Evolutionary conservation across 495 filamentous ascomycete genomes (phyloP).

Genomic region (Cladorrhinum samala): DNA sequence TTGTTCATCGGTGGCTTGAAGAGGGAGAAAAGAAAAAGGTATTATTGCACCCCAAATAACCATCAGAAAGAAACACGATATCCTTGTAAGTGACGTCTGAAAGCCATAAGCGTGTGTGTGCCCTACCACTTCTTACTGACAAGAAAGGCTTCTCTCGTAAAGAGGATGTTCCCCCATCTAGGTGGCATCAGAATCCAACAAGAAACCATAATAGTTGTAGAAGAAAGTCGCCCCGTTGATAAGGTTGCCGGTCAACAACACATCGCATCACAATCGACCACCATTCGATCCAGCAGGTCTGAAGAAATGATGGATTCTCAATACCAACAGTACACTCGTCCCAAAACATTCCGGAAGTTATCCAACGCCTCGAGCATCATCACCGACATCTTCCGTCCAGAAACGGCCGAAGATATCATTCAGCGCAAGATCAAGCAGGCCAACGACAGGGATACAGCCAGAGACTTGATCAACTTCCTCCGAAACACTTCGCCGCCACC

Average conservation of each 20-base stretch:
- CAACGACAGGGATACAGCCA: conserved; percentile 16
- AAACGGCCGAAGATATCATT: conserved; percentile 15
- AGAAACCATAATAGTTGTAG: neutral
- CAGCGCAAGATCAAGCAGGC: conserved; percentile 15
- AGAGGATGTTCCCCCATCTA: neutral
- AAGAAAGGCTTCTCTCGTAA: too few species aligned
- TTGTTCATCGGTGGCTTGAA: neutral
- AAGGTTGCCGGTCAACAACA: too few species aligned
- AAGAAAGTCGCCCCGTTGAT: neutral
- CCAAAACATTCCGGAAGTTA: conserved; percentile 16
- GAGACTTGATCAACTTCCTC: conserved; percentile 37
- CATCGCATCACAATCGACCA: neutral
- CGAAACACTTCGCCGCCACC: conserved; percentile 34
- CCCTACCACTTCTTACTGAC: neutral
- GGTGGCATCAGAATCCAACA: neutral
- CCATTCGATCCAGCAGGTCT: neutral
- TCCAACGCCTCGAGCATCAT: conserved; percentile 20
- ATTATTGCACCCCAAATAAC: too few species aligned
- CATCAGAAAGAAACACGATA: neutral
- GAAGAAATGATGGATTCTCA: conserved; percentile 4
- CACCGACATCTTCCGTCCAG: conserved; percentile 21
- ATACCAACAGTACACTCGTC: conserved; percentile 6
- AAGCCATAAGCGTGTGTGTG: neutral
- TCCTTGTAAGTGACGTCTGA: neutral
- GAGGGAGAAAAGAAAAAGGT: too few species aligned